phyloP scores from a whole-genome alignment of 2,329 filamentous ascomycete species.

The Leptosphaerulina australis region DNA sequence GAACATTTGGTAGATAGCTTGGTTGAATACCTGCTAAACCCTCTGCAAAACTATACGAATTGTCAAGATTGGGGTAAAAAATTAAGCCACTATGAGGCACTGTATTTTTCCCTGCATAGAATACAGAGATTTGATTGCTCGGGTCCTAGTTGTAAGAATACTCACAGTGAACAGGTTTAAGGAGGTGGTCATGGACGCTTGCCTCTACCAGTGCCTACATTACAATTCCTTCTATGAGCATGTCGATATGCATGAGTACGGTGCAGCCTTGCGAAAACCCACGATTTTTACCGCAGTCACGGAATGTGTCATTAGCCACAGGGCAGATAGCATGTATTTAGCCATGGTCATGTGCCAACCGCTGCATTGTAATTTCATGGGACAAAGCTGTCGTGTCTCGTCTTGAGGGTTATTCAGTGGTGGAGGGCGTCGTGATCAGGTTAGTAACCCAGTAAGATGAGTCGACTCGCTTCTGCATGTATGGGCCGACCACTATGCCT shows the following conservation, averaged over 20 bases:
- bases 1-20: not conserved
- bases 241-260: too few species aligned
- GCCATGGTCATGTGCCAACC: not conserved
- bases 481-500: slow-evolving; percentile 19
- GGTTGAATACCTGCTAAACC: not conserved
- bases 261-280: too few species aligned
- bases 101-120: too few species aligned
- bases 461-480: slow-evolving; percentile 23
- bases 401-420: not conserved
- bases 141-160: too few species aligned
- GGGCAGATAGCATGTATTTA: not conserved
- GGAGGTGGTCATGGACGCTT: too few species aligned
- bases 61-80: too few species aligned
- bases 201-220: too few species aligned
- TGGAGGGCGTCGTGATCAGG: not conserved
- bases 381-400: slow-evolving; percentile 3
- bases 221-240: too few species aligned
- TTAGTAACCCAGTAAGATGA: not conserved
- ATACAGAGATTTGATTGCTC: too few species aligned
- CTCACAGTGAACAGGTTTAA: too few species aligned
- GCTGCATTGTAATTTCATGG: not conserved
- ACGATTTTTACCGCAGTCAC: not conserved
- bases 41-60: too few species aligned
- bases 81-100: too few species aligned
- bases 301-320: not conserved